Percentiles rank a stretch among this genome's conserved stretches.
Evolutionary conservation across 2,329 filamentous ascomycete genomes (phyloP).

Genomic region (Berkeleyomyces basicola): DNA sequence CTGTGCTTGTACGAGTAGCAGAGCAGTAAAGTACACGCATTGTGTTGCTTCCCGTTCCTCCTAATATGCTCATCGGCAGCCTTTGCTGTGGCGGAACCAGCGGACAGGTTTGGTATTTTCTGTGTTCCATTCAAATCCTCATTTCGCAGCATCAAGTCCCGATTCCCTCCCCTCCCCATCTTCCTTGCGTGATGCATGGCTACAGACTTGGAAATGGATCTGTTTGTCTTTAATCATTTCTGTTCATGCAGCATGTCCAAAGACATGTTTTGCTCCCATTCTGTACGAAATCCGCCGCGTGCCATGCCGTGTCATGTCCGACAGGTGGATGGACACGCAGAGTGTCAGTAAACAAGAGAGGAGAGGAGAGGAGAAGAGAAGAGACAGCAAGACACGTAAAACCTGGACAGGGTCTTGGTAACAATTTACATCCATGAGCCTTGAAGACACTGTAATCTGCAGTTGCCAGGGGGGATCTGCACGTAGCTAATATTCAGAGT

Average conservation of each 20-base stretch:
- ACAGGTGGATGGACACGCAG: neutral
- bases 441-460: neutral
- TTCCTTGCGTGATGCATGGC: neutral
- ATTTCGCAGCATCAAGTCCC: neutral
- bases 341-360: neutral
- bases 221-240: neutral
- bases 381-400: neutral
- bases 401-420: neutral
- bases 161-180: neutral
- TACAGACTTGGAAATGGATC: neutral
- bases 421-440: neutral
- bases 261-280: neutral
- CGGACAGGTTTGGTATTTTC: neutral
- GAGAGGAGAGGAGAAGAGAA: neutral
- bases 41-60: neutral
- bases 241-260: neutral
- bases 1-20: too few relatives aligned
- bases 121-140: neutral
- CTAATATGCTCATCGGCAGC: neutral
- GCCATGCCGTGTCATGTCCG: neutral
- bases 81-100: neutral
- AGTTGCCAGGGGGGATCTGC: neutral
- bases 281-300: neutral
- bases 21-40: neutral
- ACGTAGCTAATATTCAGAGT: neutral